Evolutionary conservation across 352 stramenopile species (phyloP).

Genomic region (Globisporangium rhizosaccharum): DNA sequence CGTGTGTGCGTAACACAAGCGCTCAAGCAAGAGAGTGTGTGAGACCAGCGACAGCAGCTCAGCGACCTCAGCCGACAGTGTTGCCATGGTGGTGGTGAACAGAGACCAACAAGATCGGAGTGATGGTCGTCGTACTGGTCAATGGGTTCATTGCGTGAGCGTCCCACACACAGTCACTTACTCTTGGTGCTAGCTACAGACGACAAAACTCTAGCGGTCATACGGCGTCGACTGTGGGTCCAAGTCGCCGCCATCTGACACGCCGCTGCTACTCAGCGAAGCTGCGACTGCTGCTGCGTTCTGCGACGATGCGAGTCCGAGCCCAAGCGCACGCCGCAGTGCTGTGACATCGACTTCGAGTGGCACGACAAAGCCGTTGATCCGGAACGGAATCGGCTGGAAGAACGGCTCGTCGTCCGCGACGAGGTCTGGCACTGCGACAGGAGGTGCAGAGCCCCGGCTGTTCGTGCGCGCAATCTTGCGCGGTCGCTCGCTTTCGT

Average conservation of each 20-base stretch:
- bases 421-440: slow-evolving; percentile 11
- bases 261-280: slow-evolving; percentile 7
- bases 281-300: slow-evolving; percentile 1
- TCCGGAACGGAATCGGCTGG: slow-evolving; percentile 60
- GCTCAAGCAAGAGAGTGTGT: neutral
- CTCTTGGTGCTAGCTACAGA: neutral
- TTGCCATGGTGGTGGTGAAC: too few species aligned
- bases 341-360: slow-evolving; percentile 64
- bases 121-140: too few species aligned
- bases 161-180: neutral
- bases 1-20: neutral
- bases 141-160: too few species aligned
- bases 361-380: slow-evolving; percentile 67
- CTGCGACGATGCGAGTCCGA: slow-evolving; percentile 15
- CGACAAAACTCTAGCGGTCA: slow-evolving; percentile 4
- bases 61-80: too few species aligned
- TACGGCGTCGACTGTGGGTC: slow-evolving; percentile 5
- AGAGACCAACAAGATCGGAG: too few species aligned
- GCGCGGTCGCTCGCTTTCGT: slow-evolving; percentile 32
- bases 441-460: neutral
- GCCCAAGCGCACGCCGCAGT: slow-evolving; percentile 41
- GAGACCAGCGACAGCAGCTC: neutral
- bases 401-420: slow-evolving; percentile 40
- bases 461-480: slow-evolving; percentile 29
- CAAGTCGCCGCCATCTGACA: slow-evolving; percentile 6